Evolutionary conservation across 768 basidiomycete genomes (phyloP).

Genomic region (Russula vinacea): DNA sequence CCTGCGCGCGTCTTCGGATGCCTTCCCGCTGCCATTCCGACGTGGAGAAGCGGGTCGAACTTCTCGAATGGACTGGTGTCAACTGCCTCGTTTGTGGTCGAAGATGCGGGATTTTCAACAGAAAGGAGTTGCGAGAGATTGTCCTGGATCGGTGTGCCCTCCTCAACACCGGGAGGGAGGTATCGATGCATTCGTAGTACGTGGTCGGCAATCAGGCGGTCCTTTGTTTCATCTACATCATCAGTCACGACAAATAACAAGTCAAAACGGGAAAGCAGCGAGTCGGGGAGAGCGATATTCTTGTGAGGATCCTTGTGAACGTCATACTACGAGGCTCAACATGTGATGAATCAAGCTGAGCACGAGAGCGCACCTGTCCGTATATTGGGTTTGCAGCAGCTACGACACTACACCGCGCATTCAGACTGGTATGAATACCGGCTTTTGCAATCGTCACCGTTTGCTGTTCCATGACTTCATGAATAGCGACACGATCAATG

Average conservation of each 20-base stretch:
- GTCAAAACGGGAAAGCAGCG: conserved; percentile 97
- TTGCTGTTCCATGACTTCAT: conserved; percentile 99
- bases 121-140: conserved; percentile 83
- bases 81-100: conserved; percentile 47
- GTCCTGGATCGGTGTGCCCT: conserved; percentile 89
- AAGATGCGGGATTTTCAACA: conserved; percentile 71
- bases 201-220: conserved; percentile 94
- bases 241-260: conserved; percentile 97
- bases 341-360: conserved; percentile 11
- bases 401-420: conserved; percentile 95
- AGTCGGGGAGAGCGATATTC: conserved; percentile 98
- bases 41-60: conserved; percentile 91
- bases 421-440: conserved; percentile 96
- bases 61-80: conserved; percentile 91
- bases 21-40: conserved; percentile 57
- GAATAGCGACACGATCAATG: conserved; percentile 96
- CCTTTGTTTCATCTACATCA: conserved; percentile 92
- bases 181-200: conserved; percentile 97
- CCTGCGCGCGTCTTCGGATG: conserved; percentile 47
- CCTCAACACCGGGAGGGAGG: conserved; percentile 92
- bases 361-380: conserved; percentile 57
- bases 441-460: conserved; percentile 99
- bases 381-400: conserved; percentile 99
- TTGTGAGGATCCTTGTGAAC: conserved; percentile 99
- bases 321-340: conserved; percentile 70